phyloP scores from a whole-genome alignment of 495 filamentous ascomycete species.

The Choiromyces venosus region DNA sequence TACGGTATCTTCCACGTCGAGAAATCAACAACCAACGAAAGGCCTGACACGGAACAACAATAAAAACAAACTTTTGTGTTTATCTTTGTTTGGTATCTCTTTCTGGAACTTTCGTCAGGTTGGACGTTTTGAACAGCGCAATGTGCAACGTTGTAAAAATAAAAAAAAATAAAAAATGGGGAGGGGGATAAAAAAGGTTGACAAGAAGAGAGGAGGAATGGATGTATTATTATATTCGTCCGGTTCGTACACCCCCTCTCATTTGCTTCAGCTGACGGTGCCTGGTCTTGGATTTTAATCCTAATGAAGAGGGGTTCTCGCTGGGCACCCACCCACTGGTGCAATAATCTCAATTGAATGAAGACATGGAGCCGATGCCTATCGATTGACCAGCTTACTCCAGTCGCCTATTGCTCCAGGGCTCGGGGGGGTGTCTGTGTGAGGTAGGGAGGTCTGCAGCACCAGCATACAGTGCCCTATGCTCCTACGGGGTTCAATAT shows the following conservation, averaged over 20 bases:
- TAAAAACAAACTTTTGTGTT: background rate
- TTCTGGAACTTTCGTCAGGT: background rate
- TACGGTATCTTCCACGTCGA: background rate
- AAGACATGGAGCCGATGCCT: background rate
- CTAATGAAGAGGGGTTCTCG: background rate
- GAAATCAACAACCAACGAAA: background rate
- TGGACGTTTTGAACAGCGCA: background rate
- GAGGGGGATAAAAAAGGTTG: background rate
- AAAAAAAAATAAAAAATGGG: background rate
- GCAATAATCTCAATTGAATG: background rate
- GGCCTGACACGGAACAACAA: background rate
- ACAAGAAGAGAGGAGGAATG: background rate
- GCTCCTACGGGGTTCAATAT: background rate
- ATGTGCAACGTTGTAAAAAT: background rate
- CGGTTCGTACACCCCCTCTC: background rate
- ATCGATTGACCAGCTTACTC: background rate
- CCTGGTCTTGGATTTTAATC: background rate
- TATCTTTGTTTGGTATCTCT: background rate
- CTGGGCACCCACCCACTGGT: background rate
- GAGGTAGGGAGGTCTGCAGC: background rate
- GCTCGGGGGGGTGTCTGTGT: background rate
- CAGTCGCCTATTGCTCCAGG: background rate
- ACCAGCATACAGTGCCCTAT: background rate
- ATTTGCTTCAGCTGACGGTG: slow-evolving; percentile 1
- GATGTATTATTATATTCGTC: background rate